Conservation (phyloP, 495 filamentous ascomycete genomes). For the Tuber aestivum region DNA sequence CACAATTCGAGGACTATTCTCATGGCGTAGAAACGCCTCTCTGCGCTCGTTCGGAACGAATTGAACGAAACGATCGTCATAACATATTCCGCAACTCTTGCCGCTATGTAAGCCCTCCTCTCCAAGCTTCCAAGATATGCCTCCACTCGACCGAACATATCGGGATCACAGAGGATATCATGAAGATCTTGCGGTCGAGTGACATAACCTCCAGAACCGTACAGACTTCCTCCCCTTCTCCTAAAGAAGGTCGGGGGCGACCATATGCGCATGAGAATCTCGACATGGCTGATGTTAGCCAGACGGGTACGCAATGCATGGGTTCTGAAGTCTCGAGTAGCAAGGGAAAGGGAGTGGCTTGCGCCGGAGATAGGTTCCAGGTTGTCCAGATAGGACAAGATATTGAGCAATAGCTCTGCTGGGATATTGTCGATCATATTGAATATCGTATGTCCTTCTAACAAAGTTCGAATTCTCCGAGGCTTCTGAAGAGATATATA, state of each 20-base stretch:
- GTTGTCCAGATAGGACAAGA: constrained; percentile 41
- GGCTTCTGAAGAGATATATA: not conserved
- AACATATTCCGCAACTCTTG: constrained; percentile 36
- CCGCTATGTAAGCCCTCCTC: constrained; percentile 27
- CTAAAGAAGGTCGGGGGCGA: constrained; percentile 42
- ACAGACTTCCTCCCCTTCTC: constrained; percentile 11
- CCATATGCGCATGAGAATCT: constrained; percentile 43
- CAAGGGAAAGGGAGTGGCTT: constrained; percentile 31
- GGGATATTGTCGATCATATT: constrained; percentile 41
- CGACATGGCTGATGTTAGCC: constrained; percentile 37
- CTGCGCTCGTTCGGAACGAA: constrained; percentile 24
- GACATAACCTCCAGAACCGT: constrained; percentile 19
- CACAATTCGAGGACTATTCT: constrained; percentile 38
- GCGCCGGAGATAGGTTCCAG: constrained; percentile 36
- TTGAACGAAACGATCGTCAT: constrained; percentile 30
- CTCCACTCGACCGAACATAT: constrained; percentile 32
- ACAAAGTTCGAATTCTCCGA: not conserved
- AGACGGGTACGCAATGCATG: constrained; percentile 34
- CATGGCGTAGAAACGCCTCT: constrained; percentile 26
- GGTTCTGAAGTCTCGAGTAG: constrained; percentile 34
- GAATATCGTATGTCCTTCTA: constrained; percentile 1
- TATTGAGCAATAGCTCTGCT: constrained; percentile 41
- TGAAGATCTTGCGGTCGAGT: constrained; percentile 34
- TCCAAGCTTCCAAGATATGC: constrained; percentile 38
- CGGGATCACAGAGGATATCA: constrained; percentile 38